phyloP scores from a whole-genome alignment of 768 basidiomycete species.

The Macrolepiota dolichaula region DNA sequence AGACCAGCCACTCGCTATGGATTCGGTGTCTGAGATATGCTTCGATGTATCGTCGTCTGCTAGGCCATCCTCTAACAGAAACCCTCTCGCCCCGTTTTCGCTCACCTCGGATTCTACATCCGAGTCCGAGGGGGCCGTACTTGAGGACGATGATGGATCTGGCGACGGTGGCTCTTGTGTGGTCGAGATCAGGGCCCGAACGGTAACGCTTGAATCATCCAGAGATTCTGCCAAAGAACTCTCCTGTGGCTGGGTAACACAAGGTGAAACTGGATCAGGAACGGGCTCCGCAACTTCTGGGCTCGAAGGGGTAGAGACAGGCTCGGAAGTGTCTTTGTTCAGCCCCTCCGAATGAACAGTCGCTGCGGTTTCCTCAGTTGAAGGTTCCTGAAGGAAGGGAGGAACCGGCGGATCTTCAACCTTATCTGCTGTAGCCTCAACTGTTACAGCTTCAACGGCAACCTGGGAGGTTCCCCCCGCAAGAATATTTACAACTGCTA shows the following conservation, averaged over 20 bases:
- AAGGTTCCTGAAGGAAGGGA: not conserved
- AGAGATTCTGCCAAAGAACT: not conserved
- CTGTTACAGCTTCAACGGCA: conserved; percentile 13
- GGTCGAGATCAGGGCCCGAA: not conserved
- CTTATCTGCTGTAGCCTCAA: conserved; percentile 25
- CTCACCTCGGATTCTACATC: not conserved
- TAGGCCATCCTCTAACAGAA: not conserved
- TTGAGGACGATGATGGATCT: not conserved
- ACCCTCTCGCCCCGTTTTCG: not conserved
- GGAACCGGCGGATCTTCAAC: not conserved
- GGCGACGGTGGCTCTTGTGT: not conserved
- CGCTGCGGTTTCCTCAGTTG: not conserved
- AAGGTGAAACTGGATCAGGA: not conserved
- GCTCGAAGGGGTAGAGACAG: not conserved
- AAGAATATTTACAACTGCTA: not conserved
- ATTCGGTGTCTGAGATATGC: not conserved
- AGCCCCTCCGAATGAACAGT: not conserved
- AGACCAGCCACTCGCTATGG: conserved; percentile 5
- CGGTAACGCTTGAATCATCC: not conserved
- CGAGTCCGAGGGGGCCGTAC: not conserved
- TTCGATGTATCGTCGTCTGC: not conserved
- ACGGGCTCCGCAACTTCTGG: not conserved
- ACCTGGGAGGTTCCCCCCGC: not conserved
- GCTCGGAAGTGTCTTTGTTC: not conserved
- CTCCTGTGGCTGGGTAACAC: not conserved